Percentiles rank a stretch among this genome's conserved stretches.
Conservation (phyloP, 345 rosid genomes). For the Leavenworthia alabamica region DNA sequence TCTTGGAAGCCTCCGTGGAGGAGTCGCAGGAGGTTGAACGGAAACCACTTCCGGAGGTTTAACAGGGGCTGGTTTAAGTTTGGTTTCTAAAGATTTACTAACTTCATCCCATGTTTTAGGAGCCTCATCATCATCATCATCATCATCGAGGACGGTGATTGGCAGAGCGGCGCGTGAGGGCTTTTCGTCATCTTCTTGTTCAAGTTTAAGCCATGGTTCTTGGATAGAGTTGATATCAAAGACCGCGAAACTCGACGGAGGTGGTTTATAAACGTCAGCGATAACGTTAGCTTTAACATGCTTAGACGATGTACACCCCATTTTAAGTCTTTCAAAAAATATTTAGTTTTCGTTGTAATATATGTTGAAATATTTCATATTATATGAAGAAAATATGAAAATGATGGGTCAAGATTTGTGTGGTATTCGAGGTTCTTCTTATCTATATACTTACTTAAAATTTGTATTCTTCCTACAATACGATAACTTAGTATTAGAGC, state of each 20-base stretch:
- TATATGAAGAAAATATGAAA: conserved; percentile 15
- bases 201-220: conserved; percentile 74
- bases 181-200: conserved; percentile 36
- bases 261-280: conserved; percentile 66
- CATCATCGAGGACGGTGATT: conserved; percentile 28
- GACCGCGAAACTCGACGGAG: conserved; percentile 70
- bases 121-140: conserved; percentile 48
- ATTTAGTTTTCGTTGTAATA: not conserved
- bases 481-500: not conserved
- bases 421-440: conserved; percentile 23
- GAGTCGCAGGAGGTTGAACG: conserved; percentile 22
- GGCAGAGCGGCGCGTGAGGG: conserved; percentile 35
- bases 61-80: conserved; percentile 44
- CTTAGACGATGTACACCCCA: conserved; percentile 86
- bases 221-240: conserved; percentile 69
- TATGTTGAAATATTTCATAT: not conserved
- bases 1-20: conserved; percentile 28
- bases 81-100: conserved; percentile 60
- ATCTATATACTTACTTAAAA: not conserved
- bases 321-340: not conserved
- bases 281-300: conserved; percentile 39
- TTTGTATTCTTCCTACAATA: conserved; percentile 7
- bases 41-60: conserved; percentile 1
- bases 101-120: conserved; percentile 94
- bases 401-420: conserved; percentile 17